A percentile compares a stretch with the other conserved stretches of the same genome.
Evolutionary conservation across 176 grass and related monocot genomes (phyloP).

Genomic region (Dendrocalamus sinicus): DNA sequence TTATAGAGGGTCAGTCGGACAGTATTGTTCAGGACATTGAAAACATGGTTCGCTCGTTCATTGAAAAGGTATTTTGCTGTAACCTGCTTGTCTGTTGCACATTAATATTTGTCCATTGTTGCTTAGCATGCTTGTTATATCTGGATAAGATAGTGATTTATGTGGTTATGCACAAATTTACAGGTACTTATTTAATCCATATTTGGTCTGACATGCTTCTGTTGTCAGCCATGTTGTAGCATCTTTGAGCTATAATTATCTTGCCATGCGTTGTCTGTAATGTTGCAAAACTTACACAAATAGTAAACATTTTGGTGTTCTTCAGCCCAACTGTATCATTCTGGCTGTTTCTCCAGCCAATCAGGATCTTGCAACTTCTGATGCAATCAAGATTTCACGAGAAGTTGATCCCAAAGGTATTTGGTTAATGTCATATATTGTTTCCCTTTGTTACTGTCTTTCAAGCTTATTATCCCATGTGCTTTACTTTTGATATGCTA

Average conservation of each 20-base stretch:
- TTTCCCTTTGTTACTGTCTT: neutral
- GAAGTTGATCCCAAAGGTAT: slow-evolving; percentile 99
- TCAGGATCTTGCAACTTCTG: slow-evolving; percentile 99
- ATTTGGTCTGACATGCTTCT: slow-evolving; percentile 29
- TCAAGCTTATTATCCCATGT: neutral
- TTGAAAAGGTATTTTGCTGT: slow-evolving; percentile 83
- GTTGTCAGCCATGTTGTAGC: neutral
- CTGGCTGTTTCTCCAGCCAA: slow-evolving; percentile 99
- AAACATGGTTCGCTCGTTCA: slow-evolving; percentile 90
- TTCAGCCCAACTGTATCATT: slow-evolving; percentile 97
- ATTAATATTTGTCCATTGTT: neutral
- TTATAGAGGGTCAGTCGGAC: slow-evolving; percentile 84
- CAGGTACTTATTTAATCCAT: neutral
- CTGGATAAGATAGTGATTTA: neutral
- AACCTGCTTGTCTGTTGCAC: slow-evolving; percentile 7
- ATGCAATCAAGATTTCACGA: slow-evolving; percentile 98
- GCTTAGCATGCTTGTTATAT: slow-evolving; percentile 14
- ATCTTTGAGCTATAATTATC: slow-evolving; percentile 16
- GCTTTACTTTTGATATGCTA: slow-evolving; percentile 20
- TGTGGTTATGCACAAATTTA: slow-evolving; percentile 4
- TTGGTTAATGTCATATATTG: neutral
- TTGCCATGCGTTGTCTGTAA: neutral
- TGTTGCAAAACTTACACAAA: neutral
- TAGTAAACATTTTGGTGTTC: neutral
- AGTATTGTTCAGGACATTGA: slow-evolving; percentile 89